These are phyloP conservation scores for Colletotrichum sp. DNA, from an alignment of 2,329 filamentous ascomycete genomes.

Conservation along the genomic window DNA sequence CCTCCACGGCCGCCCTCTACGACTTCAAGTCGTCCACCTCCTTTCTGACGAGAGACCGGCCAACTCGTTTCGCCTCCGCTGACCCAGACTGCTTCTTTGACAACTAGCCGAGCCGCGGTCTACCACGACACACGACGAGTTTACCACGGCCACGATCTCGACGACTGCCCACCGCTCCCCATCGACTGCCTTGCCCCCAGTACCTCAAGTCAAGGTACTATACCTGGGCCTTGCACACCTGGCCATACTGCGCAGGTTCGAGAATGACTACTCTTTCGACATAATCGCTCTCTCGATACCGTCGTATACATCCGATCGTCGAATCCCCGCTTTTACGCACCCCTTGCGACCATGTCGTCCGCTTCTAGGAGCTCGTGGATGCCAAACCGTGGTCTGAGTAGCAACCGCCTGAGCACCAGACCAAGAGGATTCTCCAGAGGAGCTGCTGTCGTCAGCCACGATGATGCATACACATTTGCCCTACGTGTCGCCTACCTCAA, in stretches of 20 bases:
- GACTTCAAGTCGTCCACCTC: background rate
- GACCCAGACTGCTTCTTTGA: background rate
- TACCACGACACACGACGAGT: background rate
- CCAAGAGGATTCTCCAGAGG: constrained; percentile 50
- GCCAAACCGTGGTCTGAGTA: constrained; percentile 49
- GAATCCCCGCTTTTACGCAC: constrained; percentile 1
- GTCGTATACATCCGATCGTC: constrained; percentile 3
- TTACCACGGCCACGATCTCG: background rate
- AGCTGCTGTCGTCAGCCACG: constrained; percentile 55
- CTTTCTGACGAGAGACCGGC: background rate
- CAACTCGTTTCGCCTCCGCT: background rate
- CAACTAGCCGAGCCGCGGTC: background rate
- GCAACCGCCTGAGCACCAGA: constrained; percentile 46
- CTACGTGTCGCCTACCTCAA: constrained; percentile 89
- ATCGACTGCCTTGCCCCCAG: background rate
- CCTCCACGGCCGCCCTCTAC: background rate
- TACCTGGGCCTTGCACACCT: background rate
- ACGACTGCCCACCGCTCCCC: background rate
- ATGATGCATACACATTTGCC: constrained; percentile 91
- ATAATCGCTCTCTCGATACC: constrained; percentile 8
- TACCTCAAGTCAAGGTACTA: background rate
- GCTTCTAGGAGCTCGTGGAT: constrained; percentile 53
- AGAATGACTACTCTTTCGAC: constrained; percentile 14
- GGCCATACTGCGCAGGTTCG: constrained; percentile 14
- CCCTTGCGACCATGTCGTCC: constrained; percentile 50